Evolutionary conservation across 495 filamentous ascomycete genomes (phyloP).

Genomic region (Aspergillus funiculosus): DNA sequence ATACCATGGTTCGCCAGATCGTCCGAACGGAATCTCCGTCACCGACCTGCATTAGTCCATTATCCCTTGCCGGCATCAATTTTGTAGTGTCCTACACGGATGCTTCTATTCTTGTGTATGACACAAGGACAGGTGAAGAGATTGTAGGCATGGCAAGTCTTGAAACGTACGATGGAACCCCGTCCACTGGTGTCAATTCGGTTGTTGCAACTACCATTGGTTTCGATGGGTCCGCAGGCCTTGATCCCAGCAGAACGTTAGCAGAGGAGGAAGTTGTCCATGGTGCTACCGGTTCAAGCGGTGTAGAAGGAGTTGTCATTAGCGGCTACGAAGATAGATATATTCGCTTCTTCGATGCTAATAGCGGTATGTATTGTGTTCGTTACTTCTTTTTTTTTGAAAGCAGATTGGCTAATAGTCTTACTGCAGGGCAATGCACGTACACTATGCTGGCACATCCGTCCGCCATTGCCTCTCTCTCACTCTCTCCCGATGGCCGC

Average conservation of each 20-base stretch:
- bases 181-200: slow-evolving; percentile 77
- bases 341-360: slow-evolving; percentile 95
- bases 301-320: slow-evolving; percentile 86
- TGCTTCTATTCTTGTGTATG: slow-evolving; percentile 82
- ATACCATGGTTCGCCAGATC: slow-evolving; percentile 78
- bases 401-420: slow-evolving; percentile 27
- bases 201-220: slow-evolving; percentile 84
- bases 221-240: slow-evolving; percentile 60
- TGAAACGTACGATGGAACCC: slow-evolving; percentile 87
- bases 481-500: slow-evolving; percentile 82
- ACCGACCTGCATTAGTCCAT: slow-evolving; percentile 85
- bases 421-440: slow-evolving; percentile 84
- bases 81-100: slow-evolving; percentile 93
- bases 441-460: slow-evolving; percentile 98
- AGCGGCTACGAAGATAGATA: slow-evolving; percentile 93
- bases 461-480: slow-evolving; percentile 81
- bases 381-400: neutral
- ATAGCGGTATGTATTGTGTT: slow-evolving; percentile 70
- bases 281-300: slow-evolving; percentile 79
- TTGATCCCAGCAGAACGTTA: slow-evolving; percentile 57
- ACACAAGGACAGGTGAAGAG: slow-evolving; percentile 87
- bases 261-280: slow-evolving; percentile 64
- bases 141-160: slow-evolving; percentile 84
- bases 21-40: slow-evolving; percentile 63
- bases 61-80: slow-evolving; percentile 78